phyloP scores from a whole-genome alignment of 2,329 filamentous ascomycete species.

The Verticillium klebahnii region DNA sequence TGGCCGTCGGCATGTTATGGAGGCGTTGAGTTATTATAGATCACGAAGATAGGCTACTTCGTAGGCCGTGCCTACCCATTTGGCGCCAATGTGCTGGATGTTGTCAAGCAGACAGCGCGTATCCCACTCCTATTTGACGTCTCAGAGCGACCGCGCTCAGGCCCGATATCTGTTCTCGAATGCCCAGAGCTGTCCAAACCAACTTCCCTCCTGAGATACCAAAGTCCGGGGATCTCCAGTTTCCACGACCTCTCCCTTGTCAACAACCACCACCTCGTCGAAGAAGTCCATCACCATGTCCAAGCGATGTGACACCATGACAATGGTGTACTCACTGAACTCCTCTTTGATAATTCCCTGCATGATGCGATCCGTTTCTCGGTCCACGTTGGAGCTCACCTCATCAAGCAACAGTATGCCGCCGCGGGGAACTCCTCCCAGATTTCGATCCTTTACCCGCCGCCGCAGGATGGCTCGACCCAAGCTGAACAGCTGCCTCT shows the following conservation, averaged over 20 bases:
- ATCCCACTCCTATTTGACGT: background rate
- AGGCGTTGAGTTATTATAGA: no score
- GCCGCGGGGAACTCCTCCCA: slow-evolving; percentile 4
- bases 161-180: slow-evolving; percentile 13
- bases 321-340: slow-evolving; percentile 46
- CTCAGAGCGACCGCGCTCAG: background rate
- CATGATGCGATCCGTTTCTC: slow-evolving; percentile 35
- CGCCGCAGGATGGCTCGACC: slow-evolving; percentile 47
- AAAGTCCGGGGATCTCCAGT: slow-evolving; percentile 9
- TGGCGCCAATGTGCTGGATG: no score
- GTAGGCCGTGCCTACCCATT: no score
- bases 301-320: slow-evolving; percentile 41
- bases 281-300: slow-evolving; percentile 47
- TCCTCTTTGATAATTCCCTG: slow-evolving; percentile 33
- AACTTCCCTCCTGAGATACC: slow-evolving; percentile 17
- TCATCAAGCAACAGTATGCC: slow-evolving; percentile 36
- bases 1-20: no score
- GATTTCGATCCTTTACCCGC: slow-evolving; percentile 24
- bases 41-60: no score
- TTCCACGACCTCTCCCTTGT: slow-evolving; percentile 39
- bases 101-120: no score
- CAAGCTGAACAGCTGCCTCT: slow-evolving; percentile 56
- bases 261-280: slow-evolving; percentile 44
- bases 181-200: slow-evolving; percentile 26
- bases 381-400: slow-evolving; percentile 36